These are phyloP conservation scores for Mediolabrus comicus DNA, from an alignment of 108 stramenopile genomes.

Conservation along the genomic window DNA sequence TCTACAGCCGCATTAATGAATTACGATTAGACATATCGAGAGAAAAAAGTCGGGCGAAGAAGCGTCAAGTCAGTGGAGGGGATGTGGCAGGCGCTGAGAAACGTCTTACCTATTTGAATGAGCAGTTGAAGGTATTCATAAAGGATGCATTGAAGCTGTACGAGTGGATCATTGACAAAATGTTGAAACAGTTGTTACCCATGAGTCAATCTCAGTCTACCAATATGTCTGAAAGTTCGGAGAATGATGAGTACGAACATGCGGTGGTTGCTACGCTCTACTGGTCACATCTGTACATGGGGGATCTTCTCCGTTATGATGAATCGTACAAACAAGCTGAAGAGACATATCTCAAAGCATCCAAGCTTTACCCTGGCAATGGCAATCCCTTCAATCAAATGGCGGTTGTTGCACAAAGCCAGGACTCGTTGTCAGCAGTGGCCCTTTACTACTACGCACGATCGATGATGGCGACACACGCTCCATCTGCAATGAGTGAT, in stretches of 20 bases:
- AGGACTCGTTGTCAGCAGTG: slow-evolving; percentile 37
- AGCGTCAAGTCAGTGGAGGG: slow-evolving; percentile 14
- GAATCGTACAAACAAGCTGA: slow-evolving; percentile 54
- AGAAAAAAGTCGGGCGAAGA: slow-evolving; percentile 45
- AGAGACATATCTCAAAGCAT: slow-evolving; percentile 51
- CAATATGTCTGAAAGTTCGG: slow-evolving; percentile 7
- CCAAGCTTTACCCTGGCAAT: slow-evolving; percentile 61
- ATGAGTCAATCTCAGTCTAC: slow-evolving; percentile 3
- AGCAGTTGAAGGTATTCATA: slow-evolving; percentile 50
- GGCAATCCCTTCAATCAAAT: slow-evolving; percentile 87
- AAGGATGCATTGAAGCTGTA: slow-evolving; percentile 70
- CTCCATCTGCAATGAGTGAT: slow-evolving; percentile 63
- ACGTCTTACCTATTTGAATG: slow-evolving; percentile 24
- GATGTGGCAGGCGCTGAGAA: slow-evolving; percentile 5
- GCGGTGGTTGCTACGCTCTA: slow-evolving; percentile 53
- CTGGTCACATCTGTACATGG: slow-evolving; percentile 61
- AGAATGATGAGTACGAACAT: slow-evolving; percentile 23
- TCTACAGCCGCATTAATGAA: slow-evolving; percentile 65
- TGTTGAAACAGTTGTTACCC: slow-evolving; percentile 38
- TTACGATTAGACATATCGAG: slow-evolving; percentile 45
- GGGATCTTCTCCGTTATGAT: slow-evolving; percentile 76
- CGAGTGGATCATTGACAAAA: slow-evolving; percentile 59
- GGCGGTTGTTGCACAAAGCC: slow-evolving; percentile 71
- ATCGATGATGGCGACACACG: slow-evolving; percentile 54
- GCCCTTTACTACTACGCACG: slow-evolving; percentile 79